These are phyloP conservation scores for Hypoxylon sp. DNA, from an alignment of 2,329 filamentous ascomycete species.

Conservation along the genomic window DNA sequence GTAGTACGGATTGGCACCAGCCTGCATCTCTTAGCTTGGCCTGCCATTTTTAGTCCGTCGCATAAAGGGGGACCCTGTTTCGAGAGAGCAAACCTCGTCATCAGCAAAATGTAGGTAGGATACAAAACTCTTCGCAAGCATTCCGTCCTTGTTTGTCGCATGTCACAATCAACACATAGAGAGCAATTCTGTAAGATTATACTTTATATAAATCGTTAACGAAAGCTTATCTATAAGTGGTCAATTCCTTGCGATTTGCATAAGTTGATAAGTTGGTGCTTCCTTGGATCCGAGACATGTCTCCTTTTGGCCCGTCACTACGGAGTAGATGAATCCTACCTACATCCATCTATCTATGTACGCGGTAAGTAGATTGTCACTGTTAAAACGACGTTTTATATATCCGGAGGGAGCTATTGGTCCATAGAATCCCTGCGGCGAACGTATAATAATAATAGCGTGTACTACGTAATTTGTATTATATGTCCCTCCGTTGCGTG, in stretches of 20 bases:
- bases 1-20: slow-evolving; percentile 33
- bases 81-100: slow-evolving; percentile 39
- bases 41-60: slow-evolving; percentile 43
- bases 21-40: slow-evolving; percentile 38
- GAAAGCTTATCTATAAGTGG: background rate
- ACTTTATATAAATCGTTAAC: slow-evolving; percentile 10
- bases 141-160: slow-evolving; percentile 4
- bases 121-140: background rate
- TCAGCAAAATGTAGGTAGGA: slow-evolving; percentile 8
- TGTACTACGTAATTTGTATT: slow-evolving; percentile 43
- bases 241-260: background rate
- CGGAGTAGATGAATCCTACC: slow-evolving; percentile 35
- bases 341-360: too few species aligned
- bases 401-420: slow-evolving; percentile 40
- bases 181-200: background rate
- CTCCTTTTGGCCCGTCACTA: slow-evolving; percentile 17
- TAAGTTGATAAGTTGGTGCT: slow-evolving; percentile 1
- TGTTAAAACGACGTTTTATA: slow-evolving; percentile 35
- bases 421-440: slow-evolving; percentile 33
- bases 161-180: background rate
- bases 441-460: slow-evolving; percentile 33
- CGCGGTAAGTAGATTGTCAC: slow-evolving; percentile 24
- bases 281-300: slow-evolving; percentile 23
- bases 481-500: slow-evolving; percentile 26
- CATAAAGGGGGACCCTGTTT: slow-evolving; percentile 38